Evolutionary conservation across 805 yeast species (phyloP), one percentile per base, ranked within the genome.

Genomic region (Ogataea philodendri): DNA sequence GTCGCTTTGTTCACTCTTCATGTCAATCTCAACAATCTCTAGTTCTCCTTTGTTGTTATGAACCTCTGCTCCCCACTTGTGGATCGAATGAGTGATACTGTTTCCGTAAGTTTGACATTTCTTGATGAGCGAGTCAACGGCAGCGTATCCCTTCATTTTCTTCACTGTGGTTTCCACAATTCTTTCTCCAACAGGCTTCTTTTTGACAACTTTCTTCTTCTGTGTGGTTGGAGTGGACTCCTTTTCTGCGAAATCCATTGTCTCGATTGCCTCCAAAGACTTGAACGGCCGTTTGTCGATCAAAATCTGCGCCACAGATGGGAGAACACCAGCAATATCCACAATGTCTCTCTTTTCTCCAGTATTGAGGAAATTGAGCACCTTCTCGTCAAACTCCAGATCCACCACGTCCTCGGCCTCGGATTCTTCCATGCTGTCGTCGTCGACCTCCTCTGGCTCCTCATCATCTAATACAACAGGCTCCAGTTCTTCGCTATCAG

Each of bases 41-140:
- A 83, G 61, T 53, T 83, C 89, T 13, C 85, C 87, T 23, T 63
- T 41, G 13, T 63, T 63, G 10, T 84, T 86, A 22, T 78, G 74
- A 7, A 81, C 70, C 30, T 75, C 70, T n/a, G 87, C 86, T 21
- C 97, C 97, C 98, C 98, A 90, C 42, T 74, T 70, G 31, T 67
- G 67, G 63, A 93, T 85, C 44, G 85, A 93, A 9, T 63, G 58
- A 5, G 87, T 70, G 39, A 93, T 87, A 6, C 68, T 58, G 10
- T 70, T 66, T 38, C 97, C 95, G 46, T 84, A 81, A 11, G 75
- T 73, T 7, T 88, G 78, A 65, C 99, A 93, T 47, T 78, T 75
- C 41, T 78, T 78, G 43, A 93, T 86, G 46, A 93, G 67, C n/a
- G 94, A 82, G 50, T 90, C 97, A 27, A 93, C 95, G 0, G 98